Percentiles rank a stretch among this genome's conserved stretches.
Conservation (phyloP, 805 yeast species). For the Sugiyamaella valdiviana region DNA sequence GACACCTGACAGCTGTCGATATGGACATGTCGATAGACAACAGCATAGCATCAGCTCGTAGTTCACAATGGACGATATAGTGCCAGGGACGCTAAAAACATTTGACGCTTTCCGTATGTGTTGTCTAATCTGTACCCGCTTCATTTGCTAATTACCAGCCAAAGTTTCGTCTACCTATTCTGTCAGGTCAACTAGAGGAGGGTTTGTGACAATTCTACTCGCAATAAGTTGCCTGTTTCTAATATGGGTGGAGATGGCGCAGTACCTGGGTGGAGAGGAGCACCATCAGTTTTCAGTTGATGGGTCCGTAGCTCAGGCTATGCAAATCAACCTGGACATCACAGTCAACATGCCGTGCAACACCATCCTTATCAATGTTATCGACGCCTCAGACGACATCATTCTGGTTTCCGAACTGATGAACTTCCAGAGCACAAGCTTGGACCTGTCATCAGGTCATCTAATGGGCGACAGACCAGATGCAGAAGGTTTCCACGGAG, state of each 20-base stretch:
- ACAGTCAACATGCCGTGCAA: constrained; percentile 82
- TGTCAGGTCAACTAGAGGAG: constrained; percentile 72
- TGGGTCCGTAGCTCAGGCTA: constrained; percentile 45
- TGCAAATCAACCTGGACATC: constrained; percentile 71
- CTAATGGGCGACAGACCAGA: constrained; percentile 3
- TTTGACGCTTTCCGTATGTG: constrained; percentile 60
- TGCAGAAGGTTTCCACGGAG: constrained; percentile 17
- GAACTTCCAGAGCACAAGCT: constrained; percentile 53
- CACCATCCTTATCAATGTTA: constrained; percentile 63
- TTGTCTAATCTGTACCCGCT: neutral
- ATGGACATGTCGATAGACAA: too few species aligned
- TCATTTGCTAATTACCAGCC: constrained; percentile 35
- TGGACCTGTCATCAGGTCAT: constrained; percentile 11
- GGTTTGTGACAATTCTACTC: constrained; percentile 61
- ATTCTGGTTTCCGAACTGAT: constrained; percentile 72
- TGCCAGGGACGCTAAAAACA: constrained; percentile 38
- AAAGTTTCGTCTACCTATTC: constrained; percentile 65
- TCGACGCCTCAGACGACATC: constrained; percentile 72
- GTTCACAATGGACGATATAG: constrained; percentile 16
- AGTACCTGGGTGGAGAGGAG: constrained; percentile 72
- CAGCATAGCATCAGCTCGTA: too few species aligned
- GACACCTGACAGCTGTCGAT: too few species aligned
- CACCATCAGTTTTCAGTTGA: constrained; percentile 78
- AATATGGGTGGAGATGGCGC: constrained; percentile 80
- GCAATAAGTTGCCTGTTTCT: constrained; percentile 57